Evolutionary conservation across 495 filamentous ascomycete species (phyloP).

Genomic region (Achaetomiella virescens): DNA sequence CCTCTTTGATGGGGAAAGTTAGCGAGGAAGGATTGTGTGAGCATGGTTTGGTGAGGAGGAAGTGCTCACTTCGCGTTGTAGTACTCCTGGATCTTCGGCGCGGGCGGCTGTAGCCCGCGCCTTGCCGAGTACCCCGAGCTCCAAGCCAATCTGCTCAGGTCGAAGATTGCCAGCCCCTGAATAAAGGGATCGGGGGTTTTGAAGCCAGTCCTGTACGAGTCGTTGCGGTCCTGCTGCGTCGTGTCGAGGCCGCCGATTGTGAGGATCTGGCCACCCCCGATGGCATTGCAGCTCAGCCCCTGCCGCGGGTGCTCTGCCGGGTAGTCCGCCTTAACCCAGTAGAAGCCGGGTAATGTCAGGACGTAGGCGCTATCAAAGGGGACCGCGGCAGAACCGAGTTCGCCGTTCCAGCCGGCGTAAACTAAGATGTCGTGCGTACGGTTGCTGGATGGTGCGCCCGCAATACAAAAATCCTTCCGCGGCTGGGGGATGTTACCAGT

Average conservation of each 20-base stretch:
- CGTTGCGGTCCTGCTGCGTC: constrained; percentile 4
- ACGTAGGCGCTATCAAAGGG: constrained; percentile 24
- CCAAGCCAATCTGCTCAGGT: constrained; percentile 14
- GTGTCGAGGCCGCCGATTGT: constrained; percentile 23
- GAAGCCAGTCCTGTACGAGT: constrained; percentile 14
- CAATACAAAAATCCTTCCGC: constrained; percentile 21
- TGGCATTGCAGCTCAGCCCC: constrained; percentile 19
- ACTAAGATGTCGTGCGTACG: constrained; percentile 24
- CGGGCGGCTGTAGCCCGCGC: constrained; percentile 3
- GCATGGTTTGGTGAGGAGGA: neutral
- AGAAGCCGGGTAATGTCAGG: constrained; percentile 22
- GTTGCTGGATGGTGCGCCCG: constrained; percentile 19
- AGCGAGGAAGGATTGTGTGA: neutral
- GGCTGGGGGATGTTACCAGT: constrained; percentile 12
- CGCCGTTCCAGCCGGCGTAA: constrained; percentile 22
- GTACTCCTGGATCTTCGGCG: constrained; percentile 6
- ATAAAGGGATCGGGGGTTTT: constrained; percentile 19
- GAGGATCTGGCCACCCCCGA: constrained; percentile 21
- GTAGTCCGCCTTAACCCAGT: constrained; percentile 22
- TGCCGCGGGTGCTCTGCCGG: constrained; percentile 15
- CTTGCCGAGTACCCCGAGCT: constrained; percentile 7
- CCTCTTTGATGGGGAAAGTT: neutral
- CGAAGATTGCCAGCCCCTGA: constrained; percentile 20
- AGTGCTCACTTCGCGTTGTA: constrained; percentile 18
- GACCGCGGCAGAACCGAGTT: constrained; percentile 8